Conservation (phyloP, 75 land plant genomes). For the Ceratopteris richardii region DNA sequence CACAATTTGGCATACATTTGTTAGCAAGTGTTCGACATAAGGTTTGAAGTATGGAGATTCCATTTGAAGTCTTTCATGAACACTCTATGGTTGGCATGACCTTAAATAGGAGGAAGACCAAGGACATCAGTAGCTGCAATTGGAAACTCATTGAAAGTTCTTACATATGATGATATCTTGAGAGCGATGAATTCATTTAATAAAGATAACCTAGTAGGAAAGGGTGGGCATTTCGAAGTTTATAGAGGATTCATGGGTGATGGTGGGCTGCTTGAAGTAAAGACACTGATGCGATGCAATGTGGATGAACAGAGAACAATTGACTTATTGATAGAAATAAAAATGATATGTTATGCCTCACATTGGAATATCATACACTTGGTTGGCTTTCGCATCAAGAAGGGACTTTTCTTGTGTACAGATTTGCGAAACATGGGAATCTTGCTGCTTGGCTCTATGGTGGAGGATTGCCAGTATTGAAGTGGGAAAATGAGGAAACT, state of each 20-base stretch:
- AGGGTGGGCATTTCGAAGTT: constrained; percentile 85
- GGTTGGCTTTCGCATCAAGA: no score
- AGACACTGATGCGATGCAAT: constrained; percentile 52
- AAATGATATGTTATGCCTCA: no score
- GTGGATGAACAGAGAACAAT: constrained; percentile 39
- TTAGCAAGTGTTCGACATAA: neutral
- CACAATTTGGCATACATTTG: neutral
- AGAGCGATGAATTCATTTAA: constrained; percentile 58
- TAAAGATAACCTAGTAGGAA: constrained; percentile 65
- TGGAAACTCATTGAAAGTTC: constrained; percentile 48
- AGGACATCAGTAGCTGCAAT: neutral
- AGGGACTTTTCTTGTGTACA: no score
- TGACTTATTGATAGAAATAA: constrained; percentile 73
- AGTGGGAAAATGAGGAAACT: constrained; percentile 40
- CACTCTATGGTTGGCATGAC: neutral
- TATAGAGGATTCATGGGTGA: constrained; percentile 60
- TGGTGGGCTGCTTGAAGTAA: constrained; percentile 76
- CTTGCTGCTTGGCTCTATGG: constrained; percentile 74
- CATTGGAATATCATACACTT: no score
- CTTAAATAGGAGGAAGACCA: neutral
- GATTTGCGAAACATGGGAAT: no score
- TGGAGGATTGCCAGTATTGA: neutral
- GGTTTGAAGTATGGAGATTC: neutral
- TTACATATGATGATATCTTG: constrained; percentile 60
- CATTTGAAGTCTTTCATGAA: neutral